Base-by-base conservation (phyloP, 345 rosid genomes). In the Eucalyptus sideroxylon region DNA sequence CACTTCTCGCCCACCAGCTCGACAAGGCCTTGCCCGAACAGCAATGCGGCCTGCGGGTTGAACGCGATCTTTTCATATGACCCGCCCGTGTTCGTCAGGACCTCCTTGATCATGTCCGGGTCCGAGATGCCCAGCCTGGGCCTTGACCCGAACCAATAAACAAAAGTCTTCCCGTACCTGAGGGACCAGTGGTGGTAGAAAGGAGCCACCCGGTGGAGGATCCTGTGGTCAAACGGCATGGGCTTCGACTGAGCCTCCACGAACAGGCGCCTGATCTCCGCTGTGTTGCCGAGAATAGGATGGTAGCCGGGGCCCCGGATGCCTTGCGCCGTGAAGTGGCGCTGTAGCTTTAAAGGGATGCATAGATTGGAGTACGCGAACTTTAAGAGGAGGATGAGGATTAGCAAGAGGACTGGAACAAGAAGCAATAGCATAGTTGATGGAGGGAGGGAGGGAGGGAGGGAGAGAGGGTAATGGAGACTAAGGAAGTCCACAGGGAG, bases 71-170 rank as follows among this genome's bases (percentile, higher is more conserved):
- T 94, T 53, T 88, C 94, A 77, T 92, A 94, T 44, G 93, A 92
- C 44, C 95, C 94, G 67, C 88, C 89, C 4, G 93, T 91, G 44
- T 90, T 93, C 92, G 91, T 72, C 30, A 95, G 90, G 50, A 94
- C 92, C 89, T 95, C 97, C 90, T 95, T 94, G 56, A 97, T 94
- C 91, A 95, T 89, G 16, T 83, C 94, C 88, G 92, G 96, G 89
- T 98, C 97, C 67, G 95, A 92, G 21, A 93, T 69, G 10, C 95
- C 96, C 89, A 98, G 89, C 89, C 96, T 94, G 23, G 99, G 96
- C 87, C 77, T 91, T 50, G 92, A 89, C 85, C 99, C 99, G 83
- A 97, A 97, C 98, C 99, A 96, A 91, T 92, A 96, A 12, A 97
- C 90, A 87, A 94, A 96, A n/a, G 93, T 93, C 88, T 91, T 93